Percentiles rank a stretch among this genome's conserved stretches.
Conservation (phyloP, 768 basidiomycete genomes). For the Filobasidium floriforme region DNA sequence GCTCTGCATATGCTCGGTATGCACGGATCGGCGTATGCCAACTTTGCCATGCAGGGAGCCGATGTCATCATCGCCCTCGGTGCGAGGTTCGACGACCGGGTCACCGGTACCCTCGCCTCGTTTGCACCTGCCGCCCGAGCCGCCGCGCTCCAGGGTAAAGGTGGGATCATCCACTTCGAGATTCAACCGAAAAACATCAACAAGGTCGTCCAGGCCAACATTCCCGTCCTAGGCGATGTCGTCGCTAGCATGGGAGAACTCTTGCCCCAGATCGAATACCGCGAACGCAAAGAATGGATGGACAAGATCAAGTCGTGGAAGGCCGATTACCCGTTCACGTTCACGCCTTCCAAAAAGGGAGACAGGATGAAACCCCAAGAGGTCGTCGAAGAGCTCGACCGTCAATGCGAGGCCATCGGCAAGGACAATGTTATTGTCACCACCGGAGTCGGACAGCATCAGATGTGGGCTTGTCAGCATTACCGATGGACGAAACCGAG, state of each 20-base stretch:
- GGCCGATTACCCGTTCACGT: slow-evolving; percentile 80
- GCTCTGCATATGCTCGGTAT: slow-evolving; percentile 97
- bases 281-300: slow-evolving; percentile 71
- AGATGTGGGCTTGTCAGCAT: slow-evolving; percentile 98
- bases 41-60: slow-evolving; percentile 93
- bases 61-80: slow-evolving; percentile 97
- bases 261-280: slow-evolving; percentile 61
- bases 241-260: slow-evolving; percentile 70
- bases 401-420: slow-evolving; percentile 54
- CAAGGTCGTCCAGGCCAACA: slow-evolving; percentile 91
- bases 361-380: slow-evolving; percentile 89
- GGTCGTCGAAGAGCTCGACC: slow-evolving; percentile 85
- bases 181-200: slow-evolving; percentile 98
- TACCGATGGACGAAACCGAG: slow-evolving; percentile 84
- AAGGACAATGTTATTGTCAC: slow-evolving; percentile 79
- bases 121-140: slow-evolving; percentile 87
- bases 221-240: slow-evolving; percentile 91
- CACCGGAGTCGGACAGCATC: slow-evolving; percentile 97
- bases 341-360: slow-evolving; percentile 56
- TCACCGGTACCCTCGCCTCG: slow-evolving; percentile 77
- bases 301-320: slow-evolving; percentile 77
- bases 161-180: slow-evolving; percentile 99
- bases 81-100: slow-evolving; percentile 93
- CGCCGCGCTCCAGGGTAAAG: slow-evolving; percentile 74
- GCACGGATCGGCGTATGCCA: slow-evolving; percentile 97